Conservation (phyloP, 306 rosid genomes). For the Cyclanthera cordifolia region DNA sequence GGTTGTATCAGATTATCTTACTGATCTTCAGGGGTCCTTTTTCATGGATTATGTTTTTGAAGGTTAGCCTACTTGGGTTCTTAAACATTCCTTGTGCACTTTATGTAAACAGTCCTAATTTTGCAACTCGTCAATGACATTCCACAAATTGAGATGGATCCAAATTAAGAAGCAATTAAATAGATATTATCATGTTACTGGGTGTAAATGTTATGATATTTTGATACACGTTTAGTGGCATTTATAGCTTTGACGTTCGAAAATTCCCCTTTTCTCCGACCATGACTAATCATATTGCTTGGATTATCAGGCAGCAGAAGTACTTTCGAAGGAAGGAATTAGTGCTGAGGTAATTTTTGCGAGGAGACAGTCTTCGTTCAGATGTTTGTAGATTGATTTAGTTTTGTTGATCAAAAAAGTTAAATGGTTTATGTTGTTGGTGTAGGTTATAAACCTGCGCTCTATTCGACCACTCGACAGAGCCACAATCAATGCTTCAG, state of each 20-base stretch:
- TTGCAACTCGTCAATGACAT: background rate
- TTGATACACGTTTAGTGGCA: background rate
- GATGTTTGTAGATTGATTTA: background rate
- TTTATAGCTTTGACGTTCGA: background rate
- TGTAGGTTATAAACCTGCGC: conserved; percentile 79
- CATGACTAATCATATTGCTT: conserved; percentile 21
- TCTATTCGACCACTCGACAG: conserved; percentile 94
- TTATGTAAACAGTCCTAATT: background rate
- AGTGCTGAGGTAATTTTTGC: conserved; percentile 68
- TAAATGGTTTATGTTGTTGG: conserved; percentile 9
- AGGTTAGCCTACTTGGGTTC: background rate
- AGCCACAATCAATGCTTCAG: conserved; percentile 78
- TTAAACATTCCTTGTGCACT: background rate
- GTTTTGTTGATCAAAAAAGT: conserved; percentile 11
- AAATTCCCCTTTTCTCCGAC: conserved; percentile 1
- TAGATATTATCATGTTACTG: background rate
- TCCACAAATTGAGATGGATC: background rate
- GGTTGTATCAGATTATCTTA: background rate
- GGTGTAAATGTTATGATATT: background rate
- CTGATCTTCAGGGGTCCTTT: background rate
- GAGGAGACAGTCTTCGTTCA: background rate
- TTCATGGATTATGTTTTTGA: background rate
- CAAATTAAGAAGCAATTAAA: background rate
- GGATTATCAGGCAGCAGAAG: conserved; percentile 73
- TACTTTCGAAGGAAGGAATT: conserved; percentile 82